Evolutionary conservation across 2,329 filamentous ascomycete genomes (phyloP).

Genomic region (Cadophora malorum): DNA sequence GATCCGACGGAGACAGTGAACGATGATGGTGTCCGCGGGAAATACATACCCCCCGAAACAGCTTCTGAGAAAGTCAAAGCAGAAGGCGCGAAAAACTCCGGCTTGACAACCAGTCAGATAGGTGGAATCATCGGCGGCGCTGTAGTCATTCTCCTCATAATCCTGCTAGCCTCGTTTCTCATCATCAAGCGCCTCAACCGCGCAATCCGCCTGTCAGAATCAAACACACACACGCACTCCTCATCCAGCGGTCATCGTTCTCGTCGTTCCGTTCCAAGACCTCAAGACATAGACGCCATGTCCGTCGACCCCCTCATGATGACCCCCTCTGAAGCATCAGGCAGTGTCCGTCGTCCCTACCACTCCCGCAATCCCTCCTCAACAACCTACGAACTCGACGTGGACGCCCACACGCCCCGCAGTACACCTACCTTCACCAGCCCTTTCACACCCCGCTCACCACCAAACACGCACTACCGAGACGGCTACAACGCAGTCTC

Average conservation of each 20-base stretch:
- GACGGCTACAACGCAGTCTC: slow-evolving; percentile 37
- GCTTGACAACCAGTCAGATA: slow-evolving; percentile 47
- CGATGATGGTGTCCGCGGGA: slow-evolving; percentile 30
- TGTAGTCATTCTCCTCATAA: slow-evolving; percentile 54
- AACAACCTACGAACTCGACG: slow-evolving; percentile 34
- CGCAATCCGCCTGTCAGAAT: slow-evolving; percentile 45
- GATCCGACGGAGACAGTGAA: slow-evolving; percentile 34
- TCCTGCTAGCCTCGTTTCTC: slow-evolving; percentile 55
- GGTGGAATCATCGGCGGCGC: slow-evolving; percentile 62
- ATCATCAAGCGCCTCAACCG: slow-evolving; percentile 57
- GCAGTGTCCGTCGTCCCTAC: slow-evolving; percentile 31
- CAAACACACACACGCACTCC: slow-evolving; percentile 29
- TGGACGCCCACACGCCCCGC: slow-evolving; percentile 28
- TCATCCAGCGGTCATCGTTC: slow-evolving; percentile 32
- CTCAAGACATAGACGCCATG: slow-evolving; percentile 37
- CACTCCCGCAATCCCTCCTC: slow-evolving; percentile 27
- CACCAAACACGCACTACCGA: slow-evolving; percentile 30
- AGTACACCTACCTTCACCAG: slow-evolving; percentile 33
- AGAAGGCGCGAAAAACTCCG: slow-evolving; percentile 47
- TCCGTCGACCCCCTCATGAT: slow-evolving; percentile 44
- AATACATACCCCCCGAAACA: slow-evolving; percentile 33
- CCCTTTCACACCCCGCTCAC: slow-evolving; percentile 34
- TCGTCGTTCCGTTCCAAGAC: slow-evolving; percentile 12
- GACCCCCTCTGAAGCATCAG: slow-evolving; percentile 31
- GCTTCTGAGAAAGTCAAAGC: slow-evolving; percentile 39